These are phyloP conservation scores for Triticum timopheevii DNA, from an alignment of 176 grass and related monocot genomes.

Conservation along the genomic window DNA sequence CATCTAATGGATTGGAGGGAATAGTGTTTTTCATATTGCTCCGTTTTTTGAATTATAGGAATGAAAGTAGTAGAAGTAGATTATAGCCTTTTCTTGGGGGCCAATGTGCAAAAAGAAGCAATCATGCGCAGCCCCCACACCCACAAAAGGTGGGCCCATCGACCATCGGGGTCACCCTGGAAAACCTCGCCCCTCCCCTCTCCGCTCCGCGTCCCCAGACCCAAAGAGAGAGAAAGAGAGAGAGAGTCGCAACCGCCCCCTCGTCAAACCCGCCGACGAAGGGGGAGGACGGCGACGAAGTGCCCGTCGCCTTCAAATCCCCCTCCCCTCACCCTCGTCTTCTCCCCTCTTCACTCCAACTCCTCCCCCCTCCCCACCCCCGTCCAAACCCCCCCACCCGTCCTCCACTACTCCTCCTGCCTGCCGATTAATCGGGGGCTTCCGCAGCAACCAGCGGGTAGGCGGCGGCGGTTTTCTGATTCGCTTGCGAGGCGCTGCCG, in stretches of 20 bases:
- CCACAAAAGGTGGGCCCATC: not conserved
- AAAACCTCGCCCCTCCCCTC: constrained; percentile 7
- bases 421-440: not conserved
- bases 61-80: too few relatives aligned
- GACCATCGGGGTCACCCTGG: not conserved
- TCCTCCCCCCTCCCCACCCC: not conserved
- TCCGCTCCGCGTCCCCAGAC: constrained; percentile 40
- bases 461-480: not conserved
- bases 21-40: too few relatives aligned
- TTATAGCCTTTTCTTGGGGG: not conserved
- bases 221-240: too few relatives aligned
- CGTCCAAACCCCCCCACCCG: not conserved
- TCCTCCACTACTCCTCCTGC: not conserved
- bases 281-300: not conserved
- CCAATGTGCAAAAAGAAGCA: not conserved
- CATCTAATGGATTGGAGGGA: too few relatives aligned
- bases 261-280: constrained; percentile 28
- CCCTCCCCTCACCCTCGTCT: not conserved
- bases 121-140: not conserved
- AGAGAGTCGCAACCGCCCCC: not conserved
- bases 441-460: not conserved
- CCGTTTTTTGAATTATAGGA: too few relatives aligned
- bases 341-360: constrained; percentile 41
- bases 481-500: not conserved
- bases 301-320: not conserved